Conservation (phyloP, 2,329 filamentous ascomycete genomes). For the Ophiostoma sp. region DNA sequence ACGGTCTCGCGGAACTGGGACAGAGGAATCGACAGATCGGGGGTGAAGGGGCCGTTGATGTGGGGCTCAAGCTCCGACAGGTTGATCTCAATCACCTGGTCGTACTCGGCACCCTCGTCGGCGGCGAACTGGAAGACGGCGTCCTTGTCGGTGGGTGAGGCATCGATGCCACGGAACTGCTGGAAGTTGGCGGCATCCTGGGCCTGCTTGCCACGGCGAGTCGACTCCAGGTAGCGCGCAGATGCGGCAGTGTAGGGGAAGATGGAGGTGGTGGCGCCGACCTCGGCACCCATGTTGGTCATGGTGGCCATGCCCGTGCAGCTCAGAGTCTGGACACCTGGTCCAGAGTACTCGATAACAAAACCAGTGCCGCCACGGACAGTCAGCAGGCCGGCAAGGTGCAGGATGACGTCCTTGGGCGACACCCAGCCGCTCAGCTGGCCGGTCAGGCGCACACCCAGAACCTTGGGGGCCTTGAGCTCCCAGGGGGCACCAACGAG, state of each 20-base stretch:
- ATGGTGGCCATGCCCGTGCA: conserved; percentile 90
- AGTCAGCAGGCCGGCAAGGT: conserved; percentile 81
- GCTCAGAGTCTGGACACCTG: conserved; percentile 82
- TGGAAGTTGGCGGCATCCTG: conserved; percentile 58
- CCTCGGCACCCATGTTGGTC: conserved; percentile 83
- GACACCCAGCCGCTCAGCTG: conserved; percentile 84
- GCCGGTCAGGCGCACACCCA: conserved; percentile 80
- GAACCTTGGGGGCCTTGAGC: conserved; percentile 84
- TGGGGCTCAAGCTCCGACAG: conserved; percentile 87
- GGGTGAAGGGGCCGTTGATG: conserved; percentile 95
- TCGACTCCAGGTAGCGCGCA: conserved; percentile 78
- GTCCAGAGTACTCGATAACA: conserved; percentile 90
- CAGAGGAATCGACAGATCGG: conserved; percentile 86
- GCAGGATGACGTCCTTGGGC: conserved; percentile 92
- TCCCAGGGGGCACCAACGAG: conserved; percentile 97
- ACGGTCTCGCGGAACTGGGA: conserved; percentile 85
- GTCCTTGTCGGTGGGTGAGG: conserved; percentile 37
- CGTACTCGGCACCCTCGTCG: conserved; percentile 78
- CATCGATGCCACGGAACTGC: conserved; percentile 44
- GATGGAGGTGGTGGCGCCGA: conserved; percentile 89
- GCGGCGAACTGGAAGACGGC: conserved; percentile 63
- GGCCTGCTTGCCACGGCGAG: conserved; percentile 68
- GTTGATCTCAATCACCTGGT: conserved; percentile 85
- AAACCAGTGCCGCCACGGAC: conserved; percentile 91
- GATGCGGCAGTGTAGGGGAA: conserved; percentile 89